Base-by-base conservation (phyloP, 2,329 filamentous ascomycete species). In the Niveomyces coronatus region DNA sequence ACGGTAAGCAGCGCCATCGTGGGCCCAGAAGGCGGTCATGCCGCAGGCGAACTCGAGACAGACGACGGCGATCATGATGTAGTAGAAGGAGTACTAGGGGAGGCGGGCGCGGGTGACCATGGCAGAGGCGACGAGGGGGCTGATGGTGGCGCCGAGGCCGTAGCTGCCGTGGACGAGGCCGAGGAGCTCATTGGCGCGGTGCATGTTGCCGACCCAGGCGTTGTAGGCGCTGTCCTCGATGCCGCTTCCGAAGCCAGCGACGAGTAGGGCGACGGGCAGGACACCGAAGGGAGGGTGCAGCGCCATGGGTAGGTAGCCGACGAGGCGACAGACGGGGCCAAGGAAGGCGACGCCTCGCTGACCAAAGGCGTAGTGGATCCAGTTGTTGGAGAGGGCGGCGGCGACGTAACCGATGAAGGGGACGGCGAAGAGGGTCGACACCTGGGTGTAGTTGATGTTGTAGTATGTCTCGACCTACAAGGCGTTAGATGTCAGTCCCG, bases 21-120 rank as follows among this genome's bases (percentile, higher is more conserved):
- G 74, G 4, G 46, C 51, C 78, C 81, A 82, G 55, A 88, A 88
- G 2, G 75, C 67, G 15, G 59, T 47, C 2, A 63, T 52, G 1
- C 68, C 70, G 3, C 68, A 58, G 4, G 60, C 37, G 6, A 81
- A 54, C 50, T 85, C 79, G 18, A 81, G 45, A 1, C 56, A 62
- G 0, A 75, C 68, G 33, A 74, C 55, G 9, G 61, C 74, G 30
- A 82, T 68, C 77, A 87, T 82, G 40, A 86, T 60, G 52, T 85
- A 86, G 57, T 85, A 89, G 56, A 82, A 88, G 9, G 65, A 65
- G 49, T 79, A 85, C 85, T 85, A 91, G 0, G 64, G 63, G 35
- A 80, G 52, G 4, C 61, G 47, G 0, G 62, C 74, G 45, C 75
- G 76, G 0, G 79, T 76, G 24, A 88, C 73, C 72, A 89, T 77